Evolutionary conservation across 345 rosid genomes (phyloP), one percentile per base, ranked within the genome.

Genomic region (Acer campestre): DNA sequence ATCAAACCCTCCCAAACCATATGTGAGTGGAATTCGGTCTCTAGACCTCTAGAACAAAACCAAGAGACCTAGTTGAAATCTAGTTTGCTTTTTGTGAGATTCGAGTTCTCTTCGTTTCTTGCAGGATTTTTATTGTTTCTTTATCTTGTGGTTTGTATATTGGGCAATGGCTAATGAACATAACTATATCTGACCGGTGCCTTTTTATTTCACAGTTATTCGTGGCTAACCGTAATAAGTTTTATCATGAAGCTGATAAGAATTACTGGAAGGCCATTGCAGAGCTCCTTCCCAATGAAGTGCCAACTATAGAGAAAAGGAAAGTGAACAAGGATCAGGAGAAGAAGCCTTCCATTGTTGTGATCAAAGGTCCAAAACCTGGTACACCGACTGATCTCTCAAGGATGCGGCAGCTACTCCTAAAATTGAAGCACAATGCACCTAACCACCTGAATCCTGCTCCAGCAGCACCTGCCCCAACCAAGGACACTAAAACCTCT

Each of bases 231-330:
- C 68, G 74, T 48, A 89, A 87, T 79, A 92, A 89, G 75, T 94
- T 91, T 67, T 87, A 94, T 31, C 79, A 87, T 0, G 93, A 92
- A 75, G 89, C 89, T 23, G 88, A 90, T 78, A 89, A 89, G 84
- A 82, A 89, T 68, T 91, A 92, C 79, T 94, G 98, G 94, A 90
- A 94, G 87, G 85, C 92, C 17, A 94, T 92, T 31, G 91, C 65
- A 0, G 94, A 90, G 74, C 86, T 94, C 76, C 84, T 94, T 78
- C 98, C 97, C 58, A 90, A 89, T 8, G 98, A 94, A 56, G 91
- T 94, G 59, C 89, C 94, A 6, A 16, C 87, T 18, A 82, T 94
- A 76, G 93, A 85, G 83, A 92, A 83, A 81, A 87, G 77, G 70
- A 84, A 85, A 81, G 90, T 87, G 27, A 94, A 90, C 90, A 94